Evolutionary conservation across 176 grass and related monocot genomes (phyloP).

Genomic region (Oryza brachyantha): DNA sequence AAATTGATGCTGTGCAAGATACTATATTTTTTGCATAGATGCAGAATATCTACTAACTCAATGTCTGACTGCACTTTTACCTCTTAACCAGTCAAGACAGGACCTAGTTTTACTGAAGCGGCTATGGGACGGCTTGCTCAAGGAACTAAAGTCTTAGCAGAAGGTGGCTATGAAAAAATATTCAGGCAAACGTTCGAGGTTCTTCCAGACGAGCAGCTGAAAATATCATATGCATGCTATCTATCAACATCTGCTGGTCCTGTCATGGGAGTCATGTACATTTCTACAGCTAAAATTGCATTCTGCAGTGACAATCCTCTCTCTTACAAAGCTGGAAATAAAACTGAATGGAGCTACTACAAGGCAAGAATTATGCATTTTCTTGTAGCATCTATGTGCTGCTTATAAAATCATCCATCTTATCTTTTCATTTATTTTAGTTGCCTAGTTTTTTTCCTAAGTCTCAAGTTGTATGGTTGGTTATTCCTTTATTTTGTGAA

Average conservation of each 20-base stretch:
- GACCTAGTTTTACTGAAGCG: conserved; percentile 82
- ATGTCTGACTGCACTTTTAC: conserved; percentile 8
- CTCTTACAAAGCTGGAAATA: conserved; percentile 79
- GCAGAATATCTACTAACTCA: not conserved
- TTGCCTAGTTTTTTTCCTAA: not conserved
- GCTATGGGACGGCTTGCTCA: conserved; percentile 91
- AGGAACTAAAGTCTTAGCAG: conserved; percentile 87
- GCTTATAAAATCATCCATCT: not conserved
- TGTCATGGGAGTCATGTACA: conserved; percentile 88
- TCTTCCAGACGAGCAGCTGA: conserved; percentile 71
- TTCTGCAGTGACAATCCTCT: conserved; percentile 89
- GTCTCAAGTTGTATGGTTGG: not conserved
- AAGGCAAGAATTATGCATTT: conserved; percentile 43
- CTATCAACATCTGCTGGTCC: conserved; percentile 91
- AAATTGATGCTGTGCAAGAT: not conserved
- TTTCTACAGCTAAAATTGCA: conserved; percentile 90
- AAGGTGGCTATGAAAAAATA: conserved; percentile 94
- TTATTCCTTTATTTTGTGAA: conserved; percentile 14
- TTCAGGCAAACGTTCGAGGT: conserved; percentile 81
- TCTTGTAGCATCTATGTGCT: conserved; percentile 19
- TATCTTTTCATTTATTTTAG: not conserved
- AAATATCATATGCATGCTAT: conserved; percentile 76
- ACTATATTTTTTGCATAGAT: not conserved
- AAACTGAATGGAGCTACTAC: conserved; percentile 95
- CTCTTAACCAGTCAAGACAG: conserved; percentile 68